Percentiles rank a stretch among this genome's conserved stretches.
phyloP scores from a whole-genome alignment of 305 asterid genomes.

The Fraxinus sp. region DNA sequence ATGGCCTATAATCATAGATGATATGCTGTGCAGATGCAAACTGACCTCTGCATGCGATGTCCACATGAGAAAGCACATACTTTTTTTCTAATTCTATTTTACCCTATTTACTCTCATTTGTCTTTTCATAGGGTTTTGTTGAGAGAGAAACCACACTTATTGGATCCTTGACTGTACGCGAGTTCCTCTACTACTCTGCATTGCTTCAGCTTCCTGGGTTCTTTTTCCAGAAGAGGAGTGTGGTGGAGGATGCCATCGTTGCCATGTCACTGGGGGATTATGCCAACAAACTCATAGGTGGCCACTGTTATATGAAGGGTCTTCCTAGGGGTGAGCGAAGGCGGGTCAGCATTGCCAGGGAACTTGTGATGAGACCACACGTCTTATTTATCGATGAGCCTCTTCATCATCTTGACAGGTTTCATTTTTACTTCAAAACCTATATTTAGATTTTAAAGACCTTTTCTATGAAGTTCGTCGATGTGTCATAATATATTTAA shows the following conservation, averaged over 20 bases:
- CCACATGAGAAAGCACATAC: not conserved
- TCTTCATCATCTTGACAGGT: conserved; percentile 98
- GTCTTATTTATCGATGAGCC: conserved; percentile 95
- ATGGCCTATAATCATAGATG: not conserved
- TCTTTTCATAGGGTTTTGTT: conserved; percentile 68
- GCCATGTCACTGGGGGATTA: conserved; percentile 95
- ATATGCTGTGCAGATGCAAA: conserved; percentile 2
- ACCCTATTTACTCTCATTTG: not conserved
- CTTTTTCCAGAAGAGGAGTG: conserved; percentile 61
- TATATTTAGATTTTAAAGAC: not conserved
- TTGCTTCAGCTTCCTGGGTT: conserved; percentile 90
- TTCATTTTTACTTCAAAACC: conserved; percentile 14
- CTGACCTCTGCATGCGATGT: not conserved
- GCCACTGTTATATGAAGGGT: conserved; percentile 90
- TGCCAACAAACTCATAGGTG: conserved; percentile 88
- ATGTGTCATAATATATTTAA: not conserved
- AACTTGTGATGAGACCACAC: conserved; percentile 92
- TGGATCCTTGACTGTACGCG: conserved; percentile 98
- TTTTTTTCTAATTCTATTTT: not conserved
- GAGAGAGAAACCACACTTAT: conserved; percentile 86
- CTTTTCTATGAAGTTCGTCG: not conserved
- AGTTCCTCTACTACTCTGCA: conserved; percentile 88
- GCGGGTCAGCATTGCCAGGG: conserved; percentile 92
- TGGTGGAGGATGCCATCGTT: conserved; percentile 84
- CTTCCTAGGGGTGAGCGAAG: conserved; percentile 92